phyloP scores from a whole-genome alignment of 257 asterid species.

The Voacanga thouarsii region DNA sequence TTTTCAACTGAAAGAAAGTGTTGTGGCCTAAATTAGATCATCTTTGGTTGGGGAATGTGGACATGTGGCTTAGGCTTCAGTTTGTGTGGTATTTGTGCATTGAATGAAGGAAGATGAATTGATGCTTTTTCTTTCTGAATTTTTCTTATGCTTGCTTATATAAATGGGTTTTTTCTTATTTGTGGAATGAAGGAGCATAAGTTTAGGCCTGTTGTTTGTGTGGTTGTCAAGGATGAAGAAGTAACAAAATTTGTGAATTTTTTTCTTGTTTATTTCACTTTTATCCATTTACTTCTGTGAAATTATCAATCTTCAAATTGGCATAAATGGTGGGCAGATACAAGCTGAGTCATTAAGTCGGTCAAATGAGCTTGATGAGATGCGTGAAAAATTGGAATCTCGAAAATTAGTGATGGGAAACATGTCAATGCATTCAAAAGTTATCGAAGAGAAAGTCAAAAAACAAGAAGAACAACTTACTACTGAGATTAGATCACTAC shows the following conservation, averaged over 20 bases:
- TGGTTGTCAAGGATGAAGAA: conserved; percentile 3
- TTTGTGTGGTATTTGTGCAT: neutral
- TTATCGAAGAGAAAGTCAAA: conserved; percentile 68
- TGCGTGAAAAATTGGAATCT: conserved; percentile 67
- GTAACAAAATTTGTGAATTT: neutral
- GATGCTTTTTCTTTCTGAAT: neutral
- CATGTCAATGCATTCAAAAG: conserved; percentile 86
- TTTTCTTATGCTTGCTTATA: conserved; percentile 3
- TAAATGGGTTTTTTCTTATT: neutral
- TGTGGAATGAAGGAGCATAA: neutral
- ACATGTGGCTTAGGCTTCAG: neutral
- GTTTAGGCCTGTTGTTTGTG: neutral
- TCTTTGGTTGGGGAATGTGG: neutral
- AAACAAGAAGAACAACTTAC: conserved; percentile 90
- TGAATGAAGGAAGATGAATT: no score
- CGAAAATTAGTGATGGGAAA: conserved; percentile 93
- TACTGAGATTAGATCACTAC: conserved; percentile 66
- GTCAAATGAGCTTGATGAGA: conserved; percentile 80
- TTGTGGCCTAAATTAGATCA: neutral
- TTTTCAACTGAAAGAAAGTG: neutral
- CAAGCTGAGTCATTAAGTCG: conserved; percentile 69
- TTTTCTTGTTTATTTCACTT: neutral
- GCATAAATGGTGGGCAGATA: conserved; percentile 41
- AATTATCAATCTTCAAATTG: conserved; percentile 18
- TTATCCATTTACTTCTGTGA: neutral